These are phyloP conservation scores for Ascochyta pisi DNA, from an alignment of 2,329 filamentous ascomycete genomes.

Conservation along the genomic window DNA sequence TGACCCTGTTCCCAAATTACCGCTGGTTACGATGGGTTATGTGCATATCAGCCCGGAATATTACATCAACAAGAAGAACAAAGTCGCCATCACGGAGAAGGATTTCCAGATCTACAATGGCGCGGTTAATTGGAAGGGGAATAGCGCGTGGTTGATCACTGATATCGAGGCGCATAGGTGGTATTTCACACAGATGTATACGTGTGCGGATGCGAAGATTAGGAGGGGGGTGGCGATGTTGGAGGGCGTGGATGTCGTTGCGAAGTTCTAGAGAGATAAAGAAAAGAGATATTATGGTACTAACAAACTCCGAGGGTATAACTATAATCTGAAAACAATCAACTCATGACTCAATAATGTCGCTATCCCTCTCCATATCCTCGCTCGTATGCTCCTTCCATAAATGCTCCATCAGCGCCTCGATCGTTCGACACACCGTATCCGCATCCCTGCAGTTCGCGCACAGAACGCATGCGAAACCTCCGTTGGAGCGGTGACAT, in stretches of 20 bases:
- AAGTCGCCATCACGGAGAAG: conserved; percentile 20
- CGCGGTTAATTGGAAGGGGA: conserved; percentile 35
- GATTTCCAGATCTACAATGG: conserved; percentile 39
- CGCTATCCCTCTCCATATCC: conserved; percentile 37
- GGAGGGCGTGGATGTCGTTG: conserved; percentile 21
- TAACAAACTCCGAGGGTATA: too few species aligned
- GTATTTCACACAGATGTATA: conserved; percentile 41
- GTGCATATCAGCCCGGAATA: conserved; percentile 74
- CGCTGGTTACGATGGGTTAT: conserved; percentile 66
- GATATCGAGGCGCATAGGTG: conserved; percentile 46
- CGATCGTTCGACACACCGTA: conserved; percentile 35
- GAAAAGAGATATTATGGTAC: too few species aligned
- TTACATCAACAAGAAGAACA: conserved; percentile 51
- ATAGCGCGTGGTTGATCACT: conserved; percentile 35
- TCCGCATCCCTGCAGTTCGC: conserved; percentile 32
- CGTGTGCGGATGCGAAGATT: conserved; percentile 25
- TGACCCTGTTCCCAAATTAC: conserved; percentile 73
- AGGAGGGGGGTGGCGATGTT: conserved; percentile 20
- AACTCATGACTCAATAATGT: conserved; percentile 29
- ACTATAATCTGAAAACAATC: neutral
- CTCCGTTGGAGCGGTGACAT: conserved; percentile 36
- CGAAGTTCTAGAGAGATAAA: conserved; percentile 12
- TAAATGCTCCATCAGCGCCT: conserved; percentile 42
- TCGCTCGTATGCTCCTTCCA: conserved; percentile 40
- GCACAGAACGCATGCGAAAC: conserved; percentile 43